These are phyloP conservation scores for Scytalidium lignicola DNA, from an alignment of 2,329 filamentous ascomycete genomes.

Conservation along the genomic window DNA sequence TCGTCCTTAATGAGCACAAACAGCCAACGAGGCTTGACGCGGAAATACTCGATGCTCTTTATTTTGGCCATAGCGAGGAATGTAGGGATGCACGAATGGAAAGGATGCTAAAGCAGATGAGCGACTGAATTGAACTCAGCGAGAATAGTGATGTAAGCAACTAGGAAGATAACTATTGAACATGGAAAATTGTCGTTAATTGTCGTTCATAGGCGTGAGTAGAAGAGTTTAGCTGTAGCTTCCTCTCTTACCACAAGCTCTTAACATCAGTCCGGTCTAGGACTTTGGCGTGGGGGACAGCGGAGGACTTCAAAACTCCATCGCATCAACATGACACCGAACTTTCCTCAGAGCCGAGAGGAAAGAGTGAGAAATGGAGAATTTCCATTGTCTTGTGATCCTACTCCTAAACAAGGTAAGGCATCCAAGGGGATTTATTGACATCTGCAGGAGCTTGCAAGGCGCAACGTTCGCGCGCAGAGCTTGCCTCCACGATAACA, in stretches of 20 bases:
- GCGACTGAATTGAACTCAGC: not conserved
- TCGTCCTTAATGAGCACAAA: slow-evolving; percentile 55
- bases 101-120: not conserved
- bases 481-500: not conserved
- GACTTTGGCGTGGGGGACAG: not conserved
- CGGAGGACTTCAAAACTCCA: not conserved
- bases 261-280: not conserved
- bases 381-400: not conserved
- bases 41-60: slow-evolving; percentile 51
- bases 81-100: not conserved
- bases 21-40: slow-evolving; percentile 56
- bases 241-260: not conserved
- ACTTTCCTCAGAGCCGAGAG: not conserved
- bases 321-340: too few species aligned
- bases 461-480: too few species aligned
- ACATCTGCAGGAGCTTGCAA: too few species aligned
- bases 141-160: not conserved
- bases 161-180: not conserved
- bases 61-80: slow-evolving; percentile 29
- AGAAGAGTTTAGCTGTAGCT: not conserved
- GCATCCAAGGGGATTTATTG: too few species aligned
- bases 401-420: not conserved
- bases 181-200: not conserved
- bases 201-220: not conserved
- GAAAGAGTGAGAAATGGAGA: not conserved